These are phyloP conservation scores for Gonapodya prolifera DNA, from an alignment of 192 early-diverging fungal genomes.

Conservation along the genomic window DNA sequence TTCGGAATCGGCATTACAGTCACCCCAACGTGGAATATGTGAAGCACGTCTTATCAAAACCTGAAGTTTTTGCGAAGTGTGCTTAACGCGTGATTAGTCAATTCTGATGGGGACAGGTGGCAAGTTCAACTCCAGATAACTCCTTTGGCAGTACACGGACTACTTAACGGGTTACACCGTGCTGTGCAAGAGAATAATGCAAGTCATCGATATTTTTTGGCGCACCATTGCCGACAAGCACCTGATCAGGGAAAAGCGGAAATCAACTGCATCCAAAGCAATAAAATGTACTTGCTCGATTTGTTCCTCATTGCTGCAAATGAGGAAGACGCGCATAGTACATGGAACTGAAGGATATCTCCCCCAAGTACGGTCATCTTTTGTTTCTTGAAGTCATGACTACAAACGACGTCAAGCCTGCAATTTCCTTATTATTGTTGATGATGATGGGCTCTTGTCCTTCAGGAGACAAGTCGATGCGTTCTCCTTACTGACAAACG, in stretches of 20 bases:
- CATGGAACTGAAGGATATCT: conserved; percentile 26
- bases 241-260: not conserved
- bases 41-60: not conserved
- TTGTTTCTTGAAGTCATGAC: no score
- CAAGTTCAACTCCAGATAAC: conserved; percentile 38
- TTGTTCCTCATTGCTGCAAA: conserved; percentile 27
- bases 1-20: not conserved
- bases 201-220: not conserved
- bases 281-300: not conserved
- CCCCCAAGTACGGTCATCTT: conserved; percentile 6
- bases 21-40: not conserved
- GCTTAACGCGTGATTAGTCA: conserved; percentile 16
- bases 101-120: conserved; percentile 55
- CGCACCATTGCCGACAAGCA: not conserved
- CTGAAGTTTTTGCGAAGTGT: not conserved
- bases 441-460: no score
- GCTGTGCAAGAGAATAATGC: not conserved
- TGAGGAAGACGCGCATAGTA: conserved; percentile 22
- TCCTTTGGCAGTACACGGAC: conserved; percentile 1
- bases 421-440: conserved; percentile 3
- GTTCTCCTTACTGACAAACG: no score
- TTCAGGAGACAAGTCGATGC: no score
- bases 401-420: no score
- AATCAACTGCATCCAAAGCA: not conserved
- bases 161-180: not conserved